A percentile compares a stretch with the other conserved stretches of the same genome.
phyloP scores from a whole-genome alignment of 2,329 filamentous ascomycete species.

The Tolypocladium ovalisporum region DNA sequence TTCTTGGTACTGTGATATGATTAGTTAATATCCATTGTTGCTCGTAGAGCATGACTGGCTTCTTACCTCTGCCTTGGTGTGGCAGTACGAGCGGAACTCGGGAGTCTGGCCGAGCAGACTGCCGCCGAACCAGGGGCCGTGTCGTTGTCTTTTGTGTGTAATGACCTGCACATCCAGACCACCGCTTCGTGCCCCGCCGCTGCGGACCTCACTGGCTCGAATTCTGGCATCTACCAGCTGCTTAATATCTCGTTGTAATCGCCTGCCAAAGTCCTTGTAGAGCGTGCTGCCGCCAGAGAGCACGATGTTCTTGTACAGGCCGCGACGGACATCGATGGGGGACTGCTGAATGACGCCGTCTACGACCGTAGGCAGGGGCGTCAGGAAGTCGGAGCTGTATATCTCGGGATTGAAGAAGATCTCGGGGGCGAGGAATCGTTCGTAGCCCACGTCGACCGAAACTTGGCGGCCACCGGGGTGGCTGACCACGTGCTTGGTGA shows the following conservation, averaged over 20 bases:
- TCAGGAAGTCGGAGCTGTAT: conserved; percentile 97
- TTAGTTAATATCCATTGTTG: conserved; percentile 13
- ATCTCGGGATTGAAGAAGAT: conserved; percentile 99
- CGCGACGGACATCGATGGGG: conserved; percentile 92
- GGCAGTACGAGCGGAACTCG: conserved; percentile 97
- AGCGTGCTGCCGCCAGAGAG: conserved; percentile 92
- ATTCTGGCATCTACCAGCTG: conserved; percentile 91
- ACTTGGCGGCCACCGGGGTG: conserved; percentile 79
- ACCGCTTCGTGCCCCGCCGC: conserved; percentile 84
- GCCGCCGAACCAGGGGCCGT: conserved; percentile 97
- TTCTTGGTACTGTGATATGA: conserved; percentile 66
- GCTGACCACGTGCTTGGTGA: conserved; percentile 79
- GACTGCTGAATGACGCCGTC: conserved; percentile 96
- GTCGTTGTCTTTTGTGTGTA: conserved; percentile 91
- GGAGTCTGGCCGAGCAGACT: conserved; percentile 94
- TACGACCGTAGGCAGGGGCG: conserved; percentile 85
- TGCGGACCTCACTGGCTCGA: conserved; percentile 80
- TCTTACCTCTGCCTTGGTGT: conserved; percentile 69
- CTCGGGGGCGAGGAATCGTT: conserved; percentile 93
- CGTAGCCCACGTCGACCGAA: conserved; percentile 88
- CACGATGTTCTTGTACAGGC: conserved; percentile 99
- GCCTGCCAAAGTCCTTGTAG: conserved; percentile 95
- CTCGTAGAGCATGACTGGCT: neutral
- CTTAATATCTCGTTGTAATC: conserved; percentile 94
- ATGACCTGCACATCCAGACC: conserved; percentile 96